A percentile compares a stretch with the other conserved stretches of the same genome.
These are phyloP conservation scores for Pestalotiopsis sp. DNA, from an alignment of 2,329 filamentous ascomycete species.

Conservation along the genomic window DNA sequence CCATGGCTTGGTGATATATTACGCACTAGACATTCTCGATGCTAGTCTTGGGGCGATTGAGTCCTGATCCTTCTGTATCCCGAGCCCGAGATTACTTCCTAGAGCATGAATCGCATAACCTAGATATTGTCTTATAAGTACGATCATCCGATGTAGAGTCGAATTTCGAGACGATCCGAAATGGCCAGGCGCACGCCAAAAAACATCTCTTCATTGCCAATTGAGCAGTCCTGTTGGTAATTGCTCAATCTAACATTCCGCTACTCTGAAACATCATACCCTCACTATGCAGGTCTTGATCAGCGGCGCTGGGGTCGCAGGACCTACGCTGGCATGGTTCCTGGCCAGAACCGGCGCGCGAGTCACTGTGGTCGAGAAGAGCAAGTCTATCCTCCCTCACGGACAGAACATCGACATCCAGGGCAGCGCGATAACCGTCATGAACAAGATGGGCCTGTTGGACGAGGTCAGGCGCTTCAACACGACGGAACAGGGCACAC, in stretches of 20 bases:
- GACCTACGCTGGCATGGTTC: conserved; percentile 11
- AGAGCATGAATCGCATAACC: too few relatives aligned
- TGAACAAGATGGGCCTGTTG: conserved; percentile 12
- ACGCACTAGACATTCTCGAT: too few relatives aligned
- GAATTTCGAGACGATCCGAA: not conserved
- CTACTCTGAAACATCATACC: not conserved
- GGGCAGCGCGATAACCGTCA: not conserved
- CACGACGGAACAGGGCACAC: conserved; percentile 5
- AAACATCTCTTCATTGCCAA: not conserved
- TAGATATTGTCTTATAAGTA: too few relatives aligned
- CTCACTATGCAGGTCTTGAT: conserved; percentile 5
- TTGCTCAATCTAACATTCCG: not conserved
- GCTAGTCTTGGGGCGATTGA: not conserved
- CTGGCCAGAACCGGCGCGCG: not conserved
- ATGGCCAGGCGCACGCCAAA: not conserved
- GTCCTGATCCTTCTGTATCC: not conserved
- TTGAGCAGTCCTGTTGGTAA: not conserved
- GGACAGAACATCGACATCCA: conserved; percentile 9
- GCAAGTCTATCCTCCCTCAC: not conserved
- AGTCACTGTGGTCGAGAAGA: conserved; percentile 6
- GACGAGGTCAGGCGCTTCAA: not conserved
- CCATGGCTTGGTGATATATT: too few relatives aligned
- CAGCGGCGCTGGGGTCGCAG: conserved; percentile 9
- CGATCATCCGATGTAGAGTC: too few relatives aligned
- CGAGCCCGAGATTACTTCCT: not conserved